Percentiles rank a stretch among this genome's conserved stretches.
phyloP scores from a whole-genome alignment of 768 basidiomycete genomes.

The Boletus subcaerulescens region DNA sequence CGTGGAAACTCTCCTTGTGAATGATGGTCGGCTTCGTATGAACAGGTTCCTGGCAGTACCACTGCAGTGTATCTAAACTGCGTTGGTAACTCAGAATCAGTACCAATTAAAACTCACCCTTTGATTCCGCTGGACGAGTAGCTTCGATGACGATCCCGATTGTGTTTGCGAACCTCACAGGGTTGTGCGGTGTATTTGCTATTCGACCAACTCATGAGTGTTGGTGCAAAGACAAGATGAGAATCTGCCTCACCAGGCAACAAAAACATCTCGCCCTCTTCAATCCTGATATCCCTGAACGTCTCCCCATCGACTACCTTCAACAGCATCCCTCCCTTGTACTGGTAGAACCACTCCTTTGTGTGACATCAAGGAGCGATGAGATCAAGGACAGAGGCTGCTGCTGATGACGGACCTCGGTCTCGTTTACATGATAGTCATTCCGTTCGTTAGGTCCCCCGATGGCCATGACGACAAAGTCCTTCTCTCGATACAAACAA shows the following conservation, averaged over 20 bases:
- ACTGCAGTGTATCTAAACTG: slow-evolving; percentile 77
- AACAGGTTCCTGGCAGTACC: slow-evolving; percentile 75
- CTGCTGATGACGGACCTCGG: slow-evolving; percentile 54
- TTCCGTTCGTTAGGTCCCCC: slow-evolving; percentile 94
- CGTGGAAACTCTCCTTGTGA: slow-evolving; percentile 82
- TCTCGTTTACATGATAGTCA: slow-evolving; percentile 95
- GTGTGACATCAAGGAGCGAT: neutral
- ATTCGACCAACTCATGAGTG: neutral
- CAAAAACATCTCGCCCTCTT: slow-evolving; percentile 96
- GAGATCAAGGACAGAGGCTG: neutral
- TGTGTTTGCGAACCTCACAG: slow-evolving; percentile 85
- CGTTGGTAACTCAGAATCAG: neutral
- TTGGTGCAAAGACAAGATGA: neutral
- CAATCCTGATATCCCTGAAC: slow-evolving; percentile 85
- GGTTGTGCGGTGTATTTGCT: slow-evolving; percentile 98
- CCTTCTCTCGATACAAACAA: slow-evolving; percentile 75
- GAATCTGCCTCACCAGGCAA: slow-evolving; percentile 64
- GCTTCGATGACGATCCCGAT: slow-evolving; percentile 92
- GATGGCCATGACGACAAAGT: slow-evolving; percentile 94
- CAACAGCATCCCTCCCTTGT: slow-evolving; percentile 91
- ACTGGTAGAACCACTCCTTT: slow-evolving; percentile 97
- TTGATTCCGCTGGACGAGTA: slow-evolving; percentile 66
- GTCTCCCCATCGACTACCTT: slow-evolving; percentile 76
- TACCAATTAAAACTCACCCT: slow-evolving; percentile 49
- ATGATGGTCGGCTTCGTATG: slow-evolving; percentile 73